A percentile compares a stretch with the other conserved stretches of the same genome.
phyloP scores from a whole-genome alignment of 805 yeast species.

The Pichia phayaonensis region DNA sequence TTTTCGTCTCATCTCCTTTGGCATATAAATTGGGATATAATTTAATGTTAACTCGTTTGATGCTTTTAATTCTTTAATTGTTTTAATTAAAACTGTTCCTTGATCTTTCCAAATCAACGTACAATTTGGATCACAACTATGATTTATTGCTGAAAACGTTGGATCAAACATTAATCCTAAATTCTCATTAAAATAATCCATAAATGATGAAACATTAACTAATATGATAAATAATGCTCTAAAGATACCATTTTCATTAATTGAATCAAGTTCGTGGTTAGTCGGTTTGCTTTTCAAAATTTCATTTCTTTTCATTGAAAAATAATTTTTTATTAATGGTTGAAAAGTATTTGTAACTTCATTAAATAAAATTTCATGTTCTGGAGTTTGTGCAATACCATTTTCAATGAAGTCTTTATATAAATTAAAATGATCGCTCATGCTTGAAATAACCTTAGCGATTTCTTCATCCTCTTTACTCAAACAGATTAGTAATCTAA shows the following conservation, averaged over 20 bases:
- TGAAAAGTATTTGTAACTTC: constrained; percentile 11
- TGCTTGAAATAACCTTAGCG: background rate
- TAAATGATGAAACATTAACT: constrained; percentile 26
- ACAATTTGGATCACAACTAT: constrained; percentile 34
- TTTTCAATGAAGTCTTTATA: constrained; percentile 4
- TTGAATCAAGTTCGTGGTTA: background rate
- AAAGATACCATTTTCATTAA: constrained; percentile 12
- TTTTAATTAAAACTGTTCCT: constrained; percentile 14
- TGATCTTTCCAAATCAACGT: constrained; percentile 18
- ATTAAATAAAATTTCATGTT: constrained; percentile 12
- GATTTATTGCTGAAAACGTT: constrained; percentile 32
- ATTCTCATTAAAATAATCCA: constrained; percentile 22
- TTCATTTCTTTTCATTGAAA: background rate
- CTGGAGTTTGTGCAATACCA: background rate
- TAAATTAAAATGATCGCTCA: constrained; percentile 19
- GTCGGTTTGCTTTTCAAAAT: background rate
- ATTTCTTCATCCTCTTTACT: background rate
- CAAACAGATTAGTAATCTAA: constrained; percentile 2
- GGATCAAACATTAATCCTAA: constrained; percentile 33
- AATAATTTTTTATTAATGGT: constrained; percentile 8
- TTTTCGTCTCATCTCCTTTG: constrained; percentile 23
- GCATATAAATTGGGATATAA: constrained; percentile 25
- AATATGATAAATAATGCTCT: constrained; percentile 16
- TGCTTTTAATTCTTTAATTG: constrained; percentile 15
- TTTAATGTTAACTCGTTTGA: constrained; percentile 27